Percentiles rank a stretch among this genome's conserved stretches.
Conservation (phyloP, 2,329 filamentous ascomycete genomes). For the Pezicula rhizophila region DNA sequence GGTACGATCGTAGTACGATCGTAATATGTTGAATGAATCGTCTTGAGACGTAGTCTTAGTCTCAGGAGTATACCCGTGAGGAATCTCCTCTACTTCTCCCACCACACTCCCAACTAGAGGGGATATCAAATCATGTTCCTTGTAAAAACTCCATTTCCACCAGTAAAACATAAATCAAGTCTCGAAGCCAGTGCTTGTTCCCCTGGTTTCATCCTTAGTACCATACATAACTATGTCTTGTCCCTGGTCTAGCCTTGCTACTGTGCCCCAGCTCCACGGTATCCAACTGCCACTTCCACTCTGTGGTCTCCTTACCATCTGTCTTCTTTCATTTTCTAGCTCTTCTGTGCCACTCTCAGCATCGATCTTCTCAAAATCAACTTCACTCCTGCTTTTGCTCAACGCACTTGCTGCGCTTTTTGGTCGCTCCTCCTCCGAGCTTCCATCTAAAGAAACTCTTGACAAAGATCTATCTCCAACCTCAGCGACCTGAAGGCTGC, state of each 20-base stretch:
- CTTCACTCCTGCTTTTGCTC: constrained; percentile 78
- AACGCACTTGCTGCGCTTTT: constrained; percentile 43
- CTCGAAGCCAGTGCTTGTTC: constrained; percentile 3
- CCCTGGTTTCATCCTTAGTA: not conserved
- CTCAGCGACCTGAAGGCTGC: constrained; percentile 44
- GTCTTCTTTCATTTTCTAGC: constrained; percentile 27
- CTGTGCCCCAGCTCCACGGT: constrained; percentile 40
- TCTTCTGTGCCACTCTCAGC: constrained; percentile 61
- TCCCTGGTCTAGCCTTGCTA: constrained; percentile 8
- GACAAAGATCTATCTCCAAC: constrained; percentile 12
- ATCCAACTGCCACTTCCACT: constrained; percentile 37
- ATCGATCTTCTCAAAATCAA: constrained; percentile 85
- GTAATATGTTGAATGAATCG: not conserved
- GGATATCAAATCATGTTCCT: too few species aligned
- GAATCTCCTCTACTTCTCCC: not conserved
- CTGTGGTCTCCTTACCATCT: constrained; percentile 25
- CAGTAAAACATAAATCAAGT: not conserved
- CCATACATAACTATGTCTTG: not conserved
- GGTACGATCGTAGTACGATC: not conserved
- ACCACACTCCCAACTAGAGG: too few species aligned
- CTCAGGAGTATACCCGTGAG: not conserved
- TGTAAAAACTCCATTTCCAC: too few species aligned
- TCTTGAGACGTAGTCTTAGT: not conserved
- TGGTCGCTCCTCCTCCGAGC: constrained; percentile 19
- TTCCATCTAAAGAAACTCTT: constrained; percentile 23